Conservation (phyloP, 1,139 yeast species). For the Nakaseomyces kungkrabaensis region DNA sequence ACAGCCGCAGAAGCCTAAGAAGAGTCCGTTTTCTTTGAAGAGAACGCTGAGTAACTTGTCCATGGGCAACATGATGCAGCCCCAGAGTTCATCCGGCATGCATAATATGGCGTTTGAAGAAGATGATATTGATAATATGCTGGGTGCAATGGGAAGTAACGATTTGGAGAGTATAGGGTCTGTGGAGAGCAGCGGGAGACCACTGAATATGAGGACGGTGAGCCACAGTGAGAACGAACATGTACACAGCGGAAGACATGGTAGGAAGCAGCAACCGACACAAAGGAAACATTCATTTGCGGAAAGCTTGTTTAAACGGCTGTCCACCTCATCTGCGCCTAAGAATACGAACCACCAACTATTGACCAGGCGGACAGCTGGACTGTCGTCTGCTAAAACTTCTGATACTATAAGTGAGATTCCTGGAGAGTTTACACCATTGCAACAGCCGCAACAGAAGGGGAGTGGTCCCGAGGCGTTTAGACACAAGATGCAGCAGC, state of each 20-base stretch:
- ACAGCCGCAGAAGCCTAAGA: slow-evolving; percentile 4
- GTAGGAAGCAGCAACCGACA: neutral
- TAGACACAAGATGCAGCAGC: slow-evolving; percentile 2
- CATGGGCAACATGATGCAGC: slow-evolving; percentile 8
- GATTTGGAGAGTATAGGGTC: neutral
- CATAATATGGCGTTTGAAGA: slow-evolving; percentile 2
- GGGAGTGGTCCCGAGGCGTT: slow-evolving; percentile 2
- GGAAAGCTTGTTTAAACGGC: slow-evolving; percentile 16
- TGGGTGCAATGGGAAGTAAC: neutral
- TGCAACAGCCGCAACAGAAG: neutral
- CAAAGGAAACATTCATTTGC: slow-evolving; percentile 22
- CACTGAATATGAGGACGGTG: neutral
- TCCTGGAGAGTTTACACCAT: neutral
- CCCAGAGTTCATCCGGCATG: neutral
- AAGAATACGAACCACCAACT: neutral
- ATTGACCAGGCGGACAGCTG: slow-evolving; percentile 1
- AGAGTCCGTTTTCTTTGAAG: slow-evolving; percentile 14
- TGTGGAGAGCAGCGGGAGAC: slow-evolving; percentile 1
- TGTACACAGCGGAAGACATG: neutral
- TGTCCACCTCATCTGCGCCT: slow-evolving; percentile 9
- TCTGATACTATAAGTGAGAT: slow-evolving; percentile 2
- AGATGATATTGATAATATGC: slow-evolving; percentile 2
- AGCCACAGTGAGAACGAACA: neutral
- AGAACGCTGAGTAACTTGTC: slow-evolving; percentile 21
- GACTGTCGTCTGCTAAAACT: neutral